Base-by-base conservation (phyloP, 257 asterid genomes). In the Solanum lignicaule region DNA sequence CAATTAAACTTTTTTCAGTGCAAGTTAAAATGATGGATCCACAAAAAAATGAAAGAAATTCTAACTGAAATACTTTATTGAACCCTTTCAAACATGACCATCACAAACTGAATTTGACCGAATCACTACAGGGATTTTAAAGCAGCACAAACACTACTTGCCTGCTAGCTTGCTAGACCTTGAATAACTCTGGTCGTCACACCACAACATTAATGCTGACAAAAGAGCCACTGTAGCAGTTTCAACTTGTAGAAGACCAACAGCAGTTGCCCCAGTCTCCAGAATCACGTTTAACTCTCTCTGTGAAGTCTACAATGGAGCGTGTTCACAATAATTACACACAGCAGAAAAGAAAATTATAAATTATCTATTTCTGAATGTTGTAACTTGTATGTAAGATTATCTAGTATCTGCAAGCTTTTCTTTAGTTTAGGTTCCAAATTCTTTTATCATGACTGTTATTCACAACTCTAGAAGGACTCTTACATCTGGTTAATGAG, bases 211-310 rank as follows among this genome's bases (percentile, higher is more conserved):
- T 79, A 95, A 88, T 84, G 97, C 90, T 52, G 99, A 92, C 88
- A 97, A 94, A 78, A 97, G 92, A 88, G 98, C 89, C 58, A 97
- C 39, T 20, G 99, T 92, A 87, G 99, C 99, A 33, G 99, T 97
- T 92, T 97, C 99, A 90, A 95, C 98, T 39, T 98, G 98, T 41
- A 97, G 91, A 69, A 95, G 95, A 84, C 98, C 98, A 87, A 93
- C 94, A 68, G 95, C 89, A 88, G 85, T 90, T 69, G 96, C 98
- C 69, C 98, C 98, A 23, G 95, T 95, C 90, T 94, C 96, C 79
- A 48, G 90, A 60, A 94, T 90, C 88, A 92, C 90, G 76, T 89
- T 92, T 89, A 91, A 85, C 92, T 97, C 99, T 89, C 43, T 38
- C 92, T 97, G 97, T 93, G 93, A 97, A 97, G 93, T 95, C 99